Base-by-base conservation (phyloP, 352 stramenopile genomes). In the Pythium insidiosum region DNA sequence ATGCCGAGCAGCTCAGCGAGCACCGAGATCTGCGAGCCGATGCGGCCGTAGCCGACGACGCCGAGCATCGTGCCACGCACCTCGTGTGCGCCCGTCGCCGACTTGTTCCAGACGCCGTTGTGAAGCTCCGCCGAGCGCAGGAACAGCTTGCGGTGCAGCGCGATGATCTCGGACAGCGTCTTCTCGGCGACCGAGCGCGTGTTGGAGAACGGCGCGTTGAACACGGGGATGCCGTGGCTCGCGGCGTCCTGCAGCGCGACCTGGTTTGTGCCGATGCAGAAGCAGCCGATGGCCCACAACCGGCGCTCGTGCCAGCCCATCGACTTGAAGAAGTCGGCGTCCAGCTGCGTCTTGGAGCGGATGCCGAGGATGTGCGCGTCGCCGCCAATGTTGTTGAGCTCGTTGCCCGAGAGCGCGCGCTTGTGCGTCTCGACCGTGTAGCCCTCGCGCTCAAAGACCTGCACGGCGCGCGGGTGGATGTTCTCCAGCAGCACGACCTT, bases 1-100 rank as follows among this genome's bases (percentile, higher is more conserved):
- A 98, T 98, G 33, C 94, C 94, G 1, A 98, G 51, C 22, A 91
- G 55, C 53, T 91, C 78, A 0, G 78, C 78, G 19, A 91, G 56
- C 37, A 91, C 78, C 1, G 78, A 91, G 33, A 91, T 66, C 48
- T 91, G 78, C 25, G 78, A 91, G 23, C 78, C 78, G 41, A 91
- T 91, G 56, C 78, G 74, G 39, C 78, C 78, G 50, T 88, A 91
- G 34, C 78, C 78, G 21, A 91, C 63, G 36, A 91, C 85, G 5
- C 78, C 78, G 10, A 91, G 61, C 46, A 74, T 88, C 33, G 78
- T 88, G 41, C 78, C 78, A 46, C 78, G 78, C 50, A 91, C 78
- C 62, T 91, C 78, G 53, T 91, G 78, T 1, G 75, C 63, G 2
- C 78, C 78, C 9, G 73, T 86, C 1, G 78, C 78, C 1, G 70